Evolutionary conservation across 768 basidiomycete species (phyloP).

Genomic region (Asterophora lycoperdoides): DNA sequence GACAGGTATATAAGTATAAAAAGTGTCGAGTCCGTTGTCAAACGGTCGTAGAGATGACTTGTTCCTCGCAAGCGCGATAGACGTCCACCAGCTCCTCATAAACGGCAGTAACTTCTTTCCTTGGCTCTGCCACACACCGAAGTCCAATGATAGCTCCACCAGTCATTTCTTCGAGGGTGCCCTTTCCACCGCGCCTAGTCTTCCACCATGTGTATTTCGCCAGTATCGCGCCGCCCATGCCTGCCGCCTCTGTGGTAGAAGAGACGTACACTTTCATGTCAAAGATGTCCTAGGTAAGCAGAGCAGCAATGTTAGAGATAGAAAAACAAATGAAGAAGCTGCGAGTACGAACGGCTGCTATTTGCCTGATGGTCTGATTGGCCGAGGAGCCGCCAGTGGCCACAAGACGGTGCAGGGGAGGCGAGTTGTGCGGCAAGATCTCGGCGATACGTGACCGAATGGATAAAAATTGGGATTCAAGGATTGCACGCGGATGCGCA

Average conservation of each 20-base stretch:
- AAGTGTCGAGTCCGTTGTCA: not conserved
- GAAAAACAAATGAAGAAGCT: not conserved
- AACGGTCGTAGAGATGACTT: constrained; percentile 30
- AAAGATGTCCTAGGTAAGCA: constrained; percentile 56
- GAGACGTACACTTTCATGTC: constrained; percentile 70
- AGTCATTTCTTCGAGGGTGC: constrained; percentile 65
- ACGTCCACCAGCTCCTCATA: constrained; percentile 51
- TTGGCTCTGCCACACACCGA: constrained; percentile 59
- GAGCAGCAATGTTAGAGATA: not conserved
- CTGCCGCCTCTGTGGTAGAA: constrained; percentile 64
- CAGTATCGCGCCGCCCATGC: constrained; percentile 65
- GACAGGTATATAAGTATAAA: not conserved
- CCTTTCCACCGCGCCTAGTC: constrained; percentile 33
- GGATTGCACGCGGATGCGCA: constrained; percentile 68
- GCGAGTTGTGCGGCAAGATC: constrained; percentile 57
- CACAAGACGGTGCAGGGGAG: constrained; percentile 60
- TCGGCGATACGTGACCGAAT: constrained; percentile 68
- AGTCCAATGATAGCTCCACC: constrained; percentile 46
- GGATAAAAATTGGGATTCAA: constrained; percentile 83
- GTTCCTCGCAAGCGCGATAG: constrained; percentile 56
- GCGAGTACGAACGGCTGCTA: constrained; percentile 48
- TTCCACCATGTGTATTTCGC: constrained; percentile 74
- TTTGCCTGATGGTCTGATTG: constrained; percentile 67
- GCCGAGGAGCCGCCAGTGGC: constrained; percentile 76
- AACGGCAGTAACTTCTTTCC: constrained; percentile 36